Base-by-base conservation (phyloP, 1,284 basidiomycete genomes). In the Hemileccinum hortonii region DNA sequence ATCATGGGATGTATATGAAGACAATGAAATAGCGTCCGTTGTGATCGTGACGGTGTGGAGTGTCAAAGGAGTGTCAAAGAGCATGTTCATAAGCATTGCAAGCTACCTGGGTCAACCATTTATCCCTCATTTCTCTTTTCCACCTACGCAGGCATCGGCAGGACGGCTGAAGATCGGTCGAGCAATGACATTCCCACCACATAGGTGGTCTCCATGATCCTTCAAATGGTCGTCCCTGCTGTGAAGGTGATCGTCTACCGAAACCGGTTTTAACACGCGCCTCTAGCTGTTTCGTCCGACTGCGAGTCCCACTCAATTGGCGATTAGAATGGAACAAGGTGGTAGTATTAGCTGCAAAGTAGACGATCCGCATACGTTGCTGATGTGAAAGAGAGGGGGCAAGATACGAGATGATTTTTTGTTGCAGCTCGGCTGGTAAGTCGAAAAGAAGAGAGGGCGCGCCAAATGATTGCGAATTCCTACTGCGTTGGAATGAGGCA, bases 401-500 rank as follows among this genome's bases (percentile, higher is more conserved):
- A 26, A 86, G 68, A 62, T 80, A 78, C 9, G 82, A 79, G 18
- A 88, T 74, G 41, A 85, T 80, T 58, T 82, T 62, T 8, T 83
- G 75, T 53, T 81, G 77, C 14, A 89, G 67, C 65, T 89, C 86
- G 9, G 66, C 70, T 0, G 86, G 87, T n/a, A 89, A 71, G 12
- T 58, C 53, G 37, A 58, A 62, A 60, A 80, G 81, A 9, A 55
- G 47, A 35, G 61, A 58, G 19, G 56, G 55, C 8, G 19, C 61
- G 15, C 53, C 16, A 46, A 55, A 36, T 18, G 48, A 50, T n/a
- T 43, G 47, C 3, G 56, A 55, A 21, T 47, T 53, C 42, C 48
- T 40, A 24, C 43, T 44, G 30, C 21, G 29, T 26, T 36, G 40
- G 6, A 55, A 57, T 36, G 56, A 55, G 7, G 48, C 19, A 21